Percentiles rank a stretch among this genome's conserved stretches.
Evolutionary conservation across 768 basidiomycete genomes (phyloP).

Genomic region (Agrocybe praecox): DNA sequence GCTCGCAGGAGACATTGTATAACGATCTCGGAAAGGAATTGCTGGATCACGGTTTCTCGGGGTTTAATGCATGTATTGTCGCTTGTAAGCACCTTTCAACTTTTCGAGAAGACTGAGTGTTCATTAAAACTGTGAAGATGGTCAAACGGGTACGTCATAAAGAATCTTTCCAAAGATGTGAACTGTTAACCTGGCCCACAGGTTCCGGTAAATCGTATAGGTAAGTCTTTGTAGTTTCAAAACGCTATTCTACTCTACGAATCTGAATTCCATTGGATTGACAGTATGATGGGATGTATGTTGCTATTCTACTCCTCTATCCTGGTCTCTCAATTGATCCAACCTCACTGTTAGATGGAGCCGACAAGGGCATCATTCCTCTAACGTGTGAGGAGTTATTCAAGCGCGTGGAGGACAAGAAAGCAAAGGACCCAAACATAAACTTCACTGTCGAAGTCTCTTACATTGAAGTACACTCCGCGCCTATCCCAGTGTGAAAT

Average conservation of each 20-base stretch:
- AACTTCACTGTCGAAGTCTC: slow-evolving; percentile 96
- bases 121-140: slow-evolving; percentile 41
- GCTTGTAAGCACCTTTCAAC: slow-evolving; percentile 76
- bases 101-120: neutral
- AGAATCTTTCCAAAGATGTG: neutral
- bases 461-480: slow-evolving; percentile 79
- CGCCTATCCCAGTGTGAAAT: neutral
- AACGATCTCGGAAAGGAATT: slow-evolving; percentile 94
- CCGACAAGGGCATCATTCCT: slow-evolving; percentile 97
- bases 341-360: slow-evolving; percentile 66
- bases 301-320: slow-evolving; percentile 20
- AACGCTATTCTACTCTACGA: neutral
- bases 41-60: slow-evolving; percentile 92
- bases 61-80: slow-evolving; percentile 98
- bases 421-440: slow-evolving; percentile 62
- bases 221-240: slow-evolving; percentile 39
- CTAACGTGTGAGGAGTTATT: slow-evolving; percentile 95
- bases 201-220: slow-evolving; percentile 94
- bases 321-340: neutral
- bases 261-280: slow-evolving; percentile 6
- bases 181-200: slow-evolving; percentile 26
- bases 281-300: slow-evolving; percentile 95
- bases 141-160: slow-evolving; percentile 76
- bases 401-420: slow-evolving; percentile 72
- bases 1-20: slow-evolving; percentile 93